These are phyloP conservation scores for Boletus sp. DNA, from an alignment of 768 basidiomycete genomes.

Conservation along the genomic window DNA sequence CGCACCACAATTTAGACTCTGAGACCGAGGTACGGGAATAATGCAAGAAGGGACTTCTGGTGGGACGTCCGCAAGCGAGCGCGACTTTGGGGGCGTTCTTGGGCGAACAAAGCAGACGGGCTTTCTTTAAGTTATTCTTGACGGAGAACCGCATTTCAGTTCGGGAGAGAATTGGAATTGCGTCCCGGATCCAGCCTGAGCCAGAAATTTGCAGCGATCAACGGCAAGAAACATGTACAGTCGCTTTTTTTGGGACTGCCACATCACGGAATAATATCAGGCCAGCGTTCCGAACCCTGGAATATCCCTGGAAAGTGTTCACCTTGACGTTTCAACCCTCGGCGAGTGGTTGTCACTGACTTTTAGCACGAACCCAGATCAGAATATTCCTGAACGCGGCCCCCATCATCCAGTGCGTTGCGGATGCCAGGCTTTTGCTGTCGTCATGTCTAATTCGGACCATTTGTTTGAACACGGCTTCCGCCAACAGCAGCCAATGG, in stretches of 20 bases:
- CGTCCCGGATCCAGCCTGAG: conserved; percentile 12
- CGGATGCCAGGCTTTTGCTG: neutral
- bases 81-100: neutral
- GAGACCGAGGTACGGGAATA: neutral
- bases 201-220: neutral
- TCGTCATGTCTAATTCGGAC: neutral
- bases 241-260: no score
- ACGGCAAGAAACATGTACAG: no score
- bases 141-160: conserved; percentile 8
- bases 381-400: no score
- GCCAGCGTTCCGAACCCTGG: neutral
- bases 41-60: neutral
- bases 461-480: neutral
- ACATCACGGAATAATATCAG: neutral
- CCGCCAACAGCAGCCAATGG: neutral
- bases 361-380: neutral
- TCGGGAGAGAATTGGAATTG: conserved; percentile 11
- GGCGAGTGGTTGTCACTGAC: neutral
- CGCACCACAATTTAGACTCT: neutral
- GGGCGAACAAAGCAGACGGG: neutral
- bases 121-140: conserved; percentile 12
- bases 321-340: neutral
- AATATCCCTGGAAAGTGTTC: neutral
- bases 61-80: neutral
- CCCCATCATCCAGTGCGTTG: no score